Base-by-base conservation (phyloP, 495 filamentous ascomycete species). In the Haplographium delicatum region DNA sequence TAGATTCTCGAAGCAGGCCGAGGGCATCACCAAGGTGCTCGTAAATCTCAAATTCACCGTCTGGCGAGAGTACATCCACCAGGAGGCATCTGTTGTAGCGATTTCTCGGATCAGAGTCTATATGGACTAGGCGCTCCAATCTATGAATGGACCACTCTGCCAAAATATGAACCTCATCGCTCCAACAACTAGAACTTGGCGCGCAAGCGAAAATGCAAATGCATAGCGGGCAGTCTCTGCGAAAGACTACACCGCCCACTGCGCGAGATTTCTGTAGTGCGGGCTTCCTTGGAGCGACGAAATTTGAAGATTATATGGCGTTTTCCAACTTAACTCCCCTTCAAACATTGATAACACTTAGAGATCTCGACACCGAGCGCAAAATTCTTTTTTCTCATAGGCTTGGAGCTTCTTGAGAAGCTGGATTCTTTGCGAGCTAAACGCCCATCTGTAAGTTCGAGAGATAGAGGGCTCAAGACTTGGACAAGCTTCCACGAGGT, bases 21-120 rank as follows among this genome's bases (percentile, higher is more conserved):
- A 49, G 33, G 11, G 46, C 46, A 27, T 49, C 46, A 24, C 46
- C 46, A 27, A 31, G 46, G 33, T 49, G 46, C 33, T 19, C 30
- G 10, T 39, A 13, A 39, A 19, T 38, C 20, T 38, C 26, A 49
- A 38, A 27, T 31, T 15, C 19, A 39, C 39, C 13, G 46, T 24
- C 27, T 19, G 30, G 31, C 26, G 15, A 38, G 30, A 49, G 46
- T 4, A 39, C 46, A 24, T 19, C 8, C 8, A 49, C 9, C n/a
- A 49, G 20, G 20, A 31, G 39, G 20, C 16, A 38, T 2, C 31
- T 16, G 23, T 38, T 38, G 10, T 49, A 20, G 5, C 24, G 30
- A n/a, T 39, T 38, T 49, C 27, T 34, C 20, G 30, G 31, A 38
- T 11, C 26, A n/a, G n/a, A n/a, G 10, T 49, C 46, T 20, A 31